These are phyloP conservation scores for Coemansia sp. DNA, from an alignment of 371 early-diverging fungal genomes.

Conservation along the genomic window DNA sequence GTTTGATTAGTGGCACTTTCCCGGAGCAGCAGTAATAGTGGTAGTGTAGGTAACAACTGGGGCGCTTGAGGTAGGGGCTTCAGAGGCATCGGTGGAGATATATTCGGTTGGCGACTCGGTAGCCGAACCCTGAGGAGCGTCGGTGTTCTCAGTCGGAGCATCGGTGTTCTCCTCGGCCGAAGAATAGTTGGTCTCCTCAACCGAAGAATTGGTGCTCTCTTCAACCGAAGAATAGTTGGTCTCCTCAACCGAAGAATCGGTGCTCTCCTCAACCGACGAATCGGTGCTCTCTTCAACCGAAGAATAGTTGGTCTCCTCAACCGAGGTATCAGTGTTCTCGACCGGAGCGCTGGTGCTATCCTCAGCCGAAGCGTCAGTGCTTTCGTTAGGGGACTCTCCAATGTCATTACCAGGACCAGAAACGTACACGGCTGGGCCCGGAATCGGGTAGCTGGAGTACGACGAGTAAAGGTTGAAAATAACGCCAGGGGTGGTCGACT, in stretches of 20 bases:
- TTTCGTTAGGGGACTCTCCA: not conserved
- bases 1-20: slow-evolving; percentile 6
- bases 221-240: not conserved
- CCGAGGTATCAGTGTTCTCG: not conserved
- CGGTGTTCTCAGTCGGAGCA: not conserved
- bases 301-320: not conserved
- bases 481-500: slow-evolving; percentile 27
- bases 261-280: not conserved
- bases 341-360: too few species aligned
- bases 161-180: not conserved
- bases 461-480: slow-evolving; percentile 31
- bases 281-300: not conserved
- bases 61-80: not conserved
- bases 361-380: not conserved
- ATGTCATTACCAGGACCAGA: slow-evolving; percentile 16
- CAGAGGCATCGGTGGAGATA: not conserved
- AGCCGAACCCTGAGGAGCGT: not conserved
- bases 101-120: slow-evolving; percentile 2
- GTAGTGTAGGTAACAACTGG: not conserved
- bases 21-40: not conserved
- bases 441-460: slow-evolving; percentile 27
- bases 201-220: not conserved
- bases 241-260: not conserved
- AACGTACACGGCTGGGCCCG: slow-evolving; percentile 38
- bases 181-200: not conserved